Base-by-base conservation (phyloP, 192 early-diverging fungal species). In the Haplosporangium gracile region DNA sequence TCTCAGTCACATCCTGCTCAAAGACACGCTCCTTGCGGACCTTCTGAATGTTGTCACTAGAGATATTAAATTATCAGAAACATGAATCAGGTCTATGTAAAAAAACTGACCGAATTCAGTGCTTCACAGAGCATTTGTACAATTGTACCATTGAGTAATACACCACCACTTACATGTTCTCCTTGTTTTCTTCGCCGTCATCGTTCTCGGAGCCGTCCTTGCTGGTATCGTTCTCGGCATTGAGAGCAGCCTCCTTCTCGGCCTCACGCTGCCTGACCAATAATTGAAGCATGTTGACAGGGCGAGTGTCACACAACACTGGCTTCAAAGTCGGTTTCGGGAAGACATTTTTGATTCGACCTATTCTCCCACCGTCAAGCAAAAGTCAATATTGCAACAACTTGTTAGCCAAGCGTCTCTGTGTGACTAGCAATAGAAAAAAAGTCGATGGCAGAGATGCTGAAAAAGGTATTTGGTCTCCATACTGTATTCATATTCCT, bases 11-110 rank as follows among this genome's bases (percentile, higher is more conserved):
- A 88, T 97, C 96, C 72, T 97, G 93, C 79, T 94, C 91, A 88
- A 99, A 99, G 3, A 99, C 94, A 51, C 95, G 94, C 76, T 96
- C 95, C 83, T 97, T 98, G 55, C 95, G 93, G 71, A 96, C 92
- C 15, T 90, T 93, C 82, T 92, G 93, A 82, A 96, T 95, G 45
- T 89, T 89, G 40, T 95, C 93, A 88, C 95, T 96, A 82, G 18
- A 32, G 26, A 72, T 26, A 36, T 34, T 43, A 51, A 5, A 57
- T 57, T 0, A 1, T 10, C 7, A 57, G n/a, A 57, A 70, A 51
- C 22, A 38, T 15, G 5, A 70, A n/a, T 32, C 0, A 36, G 18
- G 5, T 51, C 8, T 5, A 57, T 20, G 36, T 68, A 32, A 76
- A 26, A 13, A 4, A 13, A 10, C 55, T 6, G 10, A 57, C 6